Conservation (phyloP, 371 early-diverging fungal species). For the Mortierella sp. region DNA sequence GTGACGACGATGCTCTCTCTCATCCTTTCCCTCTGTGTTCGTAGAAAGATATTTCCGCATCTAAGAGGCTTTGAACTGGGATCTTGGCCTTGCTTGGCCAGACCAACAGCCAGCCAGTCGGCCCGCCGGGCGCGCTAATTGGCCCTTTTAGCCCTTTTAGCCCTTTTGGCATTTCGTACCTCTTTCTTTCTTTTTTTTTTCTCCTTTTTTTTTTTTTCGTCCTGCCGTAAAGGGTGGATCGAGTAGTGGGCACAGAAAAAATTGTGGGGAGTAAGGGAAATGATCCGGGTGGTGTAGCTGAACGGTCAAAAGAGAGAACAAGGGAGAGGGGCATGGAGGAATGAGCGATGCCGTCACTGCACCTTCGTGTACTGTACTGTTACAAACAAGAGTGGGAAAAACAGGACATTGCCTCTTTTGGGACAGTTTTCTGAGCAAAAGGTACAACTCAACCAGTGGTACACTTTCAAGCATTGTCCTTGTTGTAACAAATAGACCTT, state of each 20-base stretch:
- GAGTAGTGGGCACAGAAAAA: background rate
- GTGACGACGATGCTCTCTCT: background rate
- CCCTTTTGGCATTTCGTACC: slow-evolving; percentile 27
- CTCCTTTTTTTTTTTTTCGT: background rate
- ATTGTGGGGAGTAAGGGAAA: background rate
- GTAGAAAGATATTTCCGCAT: slow-evolving; percentile 7
- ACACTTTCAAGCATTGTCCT: too few species aligned
- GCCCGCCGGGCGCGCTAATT: background rate
- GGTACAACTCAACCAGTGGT: too few species aligned
- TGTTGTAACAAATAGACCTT: too few species aligned
- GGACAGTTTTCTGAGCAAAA: background rate
- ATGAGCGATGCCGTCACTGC: background rate
- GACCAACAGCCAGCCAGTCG: too few species aligned
- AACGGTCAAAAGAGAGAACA: background rate
- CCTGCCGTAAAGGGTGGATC: background rate
- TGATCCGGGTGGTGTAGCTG: background rate
- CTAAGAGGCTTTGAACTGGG: background rate
- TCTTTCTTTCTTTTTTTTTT: slow-evolving; percentile 2
- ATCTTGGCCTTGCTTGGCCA: background rate
- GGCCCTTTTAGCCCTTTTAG: slow-evolving; percentile 37
- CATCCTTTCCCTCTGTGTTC: background rate
- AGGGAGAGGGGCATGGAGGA: background rate
- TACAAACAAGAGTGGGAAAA: background rate
- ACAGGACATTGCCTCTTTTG: slow-evolving; percentile 6
- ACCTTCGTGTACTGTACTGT: background rate